A percentile compares a stretch with the other conserved stretches of the same genome.
phyloP scores from a whole-genome alignment of 805 yeast species.

The Dipodascus geniculatus region DNA sequence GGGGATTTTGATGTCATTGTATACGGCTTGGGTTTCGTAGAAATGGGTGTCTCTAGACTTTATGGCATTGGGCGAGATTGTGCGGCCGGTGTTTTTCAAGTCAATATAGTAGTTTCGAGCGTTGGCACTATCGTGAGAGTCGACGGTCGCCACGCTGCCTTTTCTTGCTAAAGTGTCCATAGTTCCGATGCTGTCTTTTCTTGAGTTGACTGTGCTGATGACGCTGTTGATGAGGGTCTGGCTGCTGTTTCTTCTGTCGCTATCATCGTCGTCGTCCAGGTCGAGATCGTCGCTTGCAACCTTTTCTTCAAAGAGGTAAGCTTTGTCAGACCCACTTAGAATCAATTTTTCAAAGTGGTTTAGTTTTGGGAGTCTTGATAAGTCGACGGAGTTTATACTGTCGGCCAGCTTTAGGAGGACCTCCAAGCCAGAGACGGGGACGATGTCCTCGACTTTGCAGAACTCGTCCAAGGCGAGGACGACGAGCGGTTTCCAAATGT shows the following conservation, averaged over 20 bases:
- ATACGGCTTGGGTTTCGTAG: slow-evolving; percentile 20
- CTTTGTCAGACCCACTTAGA: slow-evolving; percentile 17
- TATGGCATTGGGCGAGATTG: slow-evolving; percentile 9
- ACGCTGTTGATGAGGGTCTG: not conserved
- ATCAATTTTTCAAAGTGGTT: slow-evolving; percentile 19
- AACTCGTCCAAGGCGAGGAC: slow-evolving; percentile 40
- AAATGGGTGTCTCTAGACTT: slow-evolving; percentile 20
- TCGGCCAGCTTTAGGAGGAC: slow-evolving; percentile 19
- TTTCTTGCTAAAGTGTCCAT: not conserved
- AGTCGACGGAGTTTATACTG: slow-evolving; percentile 20
- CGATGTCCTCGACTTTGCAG: slow-evolving; percentile 18
- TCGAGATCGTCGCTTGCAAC: slow-evolving; percentile 9
- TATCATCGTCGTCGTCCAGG: not conserved
- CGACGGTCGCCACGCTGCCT: slow-evolving; percentile 1
- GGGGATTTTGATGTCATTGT: slow-evolving; percentile 20
- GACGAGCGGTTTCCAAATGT: slow-evolving; percentile 47
- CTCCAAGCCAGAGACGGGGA: slow-evolving; percentile 10
- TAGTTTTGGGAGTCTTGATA: slow-evolving; percentile 20
- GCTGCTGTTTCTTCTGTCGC: not conserved
- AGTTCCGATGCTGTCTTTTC: not conserved
- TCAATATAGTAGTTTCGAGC: slow-evolving; percentile 17
- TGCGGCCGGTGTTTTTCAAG: slow-evolving; percentile 15
- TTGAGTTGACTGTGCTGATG: not conserved
- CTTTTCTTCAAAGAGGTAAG: slow-evolving; percentile 18
- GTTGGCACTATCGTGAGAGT: not conserved